phyloP scores from a whole-genome alignment of 768 basidiomycete species.

The Cubamyces lactineus region DNA sequence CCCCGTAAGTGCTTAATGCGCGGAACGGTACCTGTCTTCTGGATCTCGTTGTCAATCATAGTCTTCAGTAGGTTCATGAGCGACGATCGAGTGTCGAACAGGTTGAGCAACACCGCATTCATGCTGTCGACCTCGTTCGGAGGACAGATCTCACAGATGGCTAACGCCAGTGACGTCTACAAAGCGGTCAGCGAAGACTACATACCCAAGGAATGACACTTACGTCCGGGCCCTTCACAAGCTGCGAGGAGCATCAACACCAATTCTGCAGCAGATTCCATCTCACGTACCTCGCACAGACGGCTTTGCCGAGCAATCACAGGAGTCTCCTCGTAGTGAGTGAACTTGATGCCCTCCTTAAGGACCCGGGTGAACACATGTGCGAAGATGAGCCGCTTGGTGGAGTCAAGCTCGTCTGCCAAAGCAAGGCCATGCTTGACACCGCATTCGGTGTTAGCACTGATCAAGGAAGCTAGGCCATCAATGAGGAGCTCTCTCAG shows the following conservation, averaged over 20 bases:
- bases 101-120: conserved; percentile 81
- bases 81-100: conserved; percentile 78
- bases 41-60: conserved; percentile 86
- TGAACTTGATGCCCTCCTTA: conserved; percentile 78
- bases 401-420: conserved; percentile 72
- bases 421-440: conserved; percentile 85
- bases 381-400: conserved; percentile 79
- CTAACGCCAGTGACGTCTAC: conserved; percentile 78
- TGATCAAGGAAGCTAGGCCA: conserved; percentile 80
- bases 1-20: too few relatives aligned
- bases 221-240: conserved; percentile 77
- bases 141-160: conserved; percentile 88
- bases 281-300: conserved; percentile 38
- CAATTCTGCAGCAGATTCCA: not conserved
- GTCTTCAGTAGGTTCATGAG: conserved; percentile 76
- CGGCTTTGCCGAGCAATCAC: conserved; percentile 33
- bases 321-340: conserved; percentile 51
- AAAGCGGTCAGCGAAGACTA: not conserved
- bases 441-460: conserved; percentile 84
- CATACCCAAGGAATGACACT: conserved; percentile 30
- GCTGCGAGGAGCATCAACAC: conserved; percentile 40
- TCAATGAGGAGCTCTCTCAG: conserved; percentile 78
- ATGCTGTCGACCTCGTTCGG: conserved; percentile 80
- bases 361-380: conserved; percentile 84
- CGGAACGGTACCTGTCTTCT: conserved; percentile 61